These are phyloP conservation scores for Calonectria hawksworthii DNA, from an alignment of 2,329 filamentous ascomycete species.

Conservation along the genomic window DNA sequence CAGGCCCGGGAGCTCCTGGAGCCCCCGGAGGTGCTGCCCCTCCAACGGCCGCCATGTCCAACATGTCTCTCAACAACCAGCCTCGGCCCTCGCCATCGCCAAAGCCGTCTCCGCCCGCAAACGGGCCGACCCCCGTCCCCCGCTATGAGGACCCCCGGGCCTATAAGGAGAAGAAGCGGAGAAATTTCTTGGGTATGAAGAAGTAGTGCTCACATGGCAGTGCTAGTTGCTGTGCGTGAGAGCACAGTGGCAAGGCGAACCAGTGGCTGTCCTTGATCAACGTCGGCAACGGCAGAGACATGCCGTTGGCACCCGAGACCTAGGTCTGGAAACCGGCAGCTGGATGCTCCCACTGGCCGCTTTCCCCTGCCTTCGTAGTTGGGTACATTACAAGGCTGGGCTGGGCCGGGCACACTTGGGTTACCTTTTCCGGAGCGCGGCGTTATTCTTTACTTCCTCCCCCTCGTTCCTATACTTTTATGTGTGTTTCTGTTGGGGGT, in stretches of 20 bases:
- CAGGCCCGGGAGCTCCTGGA: constrained; percentile 40
- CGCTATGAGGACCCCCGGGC: constrained; percentile 55
- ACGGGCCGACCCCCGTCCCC: constrained; percentile 31
- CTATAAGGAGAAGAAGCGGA: constrained; percentile 73
- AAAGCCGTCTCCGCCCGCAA: constrained; percentile 41
- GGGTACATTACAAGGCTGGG: constrained; percentile 13
- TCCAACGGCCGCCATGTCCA: constrained; percentile 69
- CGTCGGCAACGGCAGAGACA: not conserved
- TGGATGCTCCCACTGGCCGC: not conserved
- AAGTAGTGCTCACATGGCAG: constrained; percentile 60
- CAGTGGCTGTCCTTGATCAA: not conserved
- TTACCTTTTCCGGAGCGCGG: constrained; percentile 36
- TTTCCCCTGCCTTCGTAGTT: not conserved
- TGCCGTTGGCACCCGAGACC: not conserved
- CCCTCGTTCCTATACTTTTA: constrained; percentile 25
- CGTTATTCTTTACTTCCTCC: constrained; percentile 34
- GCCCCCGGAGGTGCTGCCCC: constrained; percentile 39
- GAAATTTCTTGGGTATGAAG: constrained; percentile 71
- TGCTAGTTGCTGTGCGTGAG: constrained; percentile 27
- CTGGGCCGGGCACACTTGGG: constrained; percentile 19
- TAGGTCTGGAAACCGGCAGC: not conserved
- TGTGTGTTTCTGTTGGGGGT: constrained; percentile 5
- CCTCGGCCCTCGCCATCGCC: constrained; percentile 24
- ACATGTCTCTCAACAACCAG: constrained; percentile 62
- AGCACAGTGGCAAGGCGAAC: not conserved